Conservation (phyloP, 495 filamentous ascomycete genomes). For the Penicillium tannophilum region DNA sequence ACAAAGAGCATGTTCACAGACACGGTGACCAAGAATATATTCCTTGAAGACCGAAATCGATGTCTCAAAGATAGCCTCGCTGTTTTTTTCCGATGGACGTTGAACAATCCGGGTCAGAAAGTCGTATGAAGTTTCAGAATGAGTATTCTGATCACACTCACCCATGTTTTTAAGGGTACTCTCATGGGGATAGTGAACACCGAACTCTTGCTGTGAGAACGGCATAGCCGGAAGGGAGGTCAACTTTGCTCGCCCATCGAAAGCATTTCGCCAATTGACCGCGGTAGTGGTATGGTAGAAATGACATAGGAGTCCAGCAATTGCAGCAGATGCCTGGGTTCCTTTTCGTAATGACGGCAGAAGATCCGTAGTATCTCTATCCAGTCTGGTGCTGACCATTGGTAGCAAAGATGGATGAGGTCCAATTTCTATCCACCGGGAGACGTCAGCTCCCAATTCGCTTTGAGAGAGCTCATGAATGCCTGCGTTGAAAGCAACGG, state of each 20-base stretch:
- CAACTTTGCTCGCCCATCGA: background rate
- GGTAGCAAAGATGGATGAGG: conserved; percentile 3
- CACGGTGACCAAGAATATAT: background rate
- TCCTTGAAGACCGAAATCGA: background rate
- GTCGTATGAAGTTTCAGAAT: background rate
- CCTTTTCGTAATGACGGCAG: background rate
- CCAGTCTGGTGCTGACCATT: background rate
- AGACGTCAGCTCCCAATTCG: background rate
- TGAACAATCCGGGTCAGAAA: background rate
- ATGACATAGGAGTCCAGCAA: background rate
- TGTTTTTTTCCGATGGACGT: background rate
- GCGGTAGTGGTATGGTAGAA: background rate
- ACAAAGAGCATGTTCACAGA: background rate
- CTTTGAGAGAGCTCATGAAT: background rate
- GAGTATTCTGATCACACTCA: background rate
- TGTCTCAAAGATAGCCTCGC: conserved; percentile 2
- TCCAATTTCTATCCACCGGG: conserved; percentile 1
- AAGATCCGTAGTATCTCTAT: background rate
- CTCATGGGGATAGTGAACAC: conserved; percentile 1
- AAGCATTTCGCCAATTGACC: background rate
- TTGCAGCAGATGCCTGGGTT: background rate
- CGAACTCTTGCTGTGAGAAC: conserved; percentile 1
- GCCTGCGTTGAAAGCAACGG: background rate
- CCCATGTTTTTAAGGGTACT: background rate
- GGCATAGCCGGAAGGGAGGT: background rate